Evolutionary conservation across 495 filamentous ascomycete species (phyloP).

Genomic region (Penicillium odoratum): DNA sequence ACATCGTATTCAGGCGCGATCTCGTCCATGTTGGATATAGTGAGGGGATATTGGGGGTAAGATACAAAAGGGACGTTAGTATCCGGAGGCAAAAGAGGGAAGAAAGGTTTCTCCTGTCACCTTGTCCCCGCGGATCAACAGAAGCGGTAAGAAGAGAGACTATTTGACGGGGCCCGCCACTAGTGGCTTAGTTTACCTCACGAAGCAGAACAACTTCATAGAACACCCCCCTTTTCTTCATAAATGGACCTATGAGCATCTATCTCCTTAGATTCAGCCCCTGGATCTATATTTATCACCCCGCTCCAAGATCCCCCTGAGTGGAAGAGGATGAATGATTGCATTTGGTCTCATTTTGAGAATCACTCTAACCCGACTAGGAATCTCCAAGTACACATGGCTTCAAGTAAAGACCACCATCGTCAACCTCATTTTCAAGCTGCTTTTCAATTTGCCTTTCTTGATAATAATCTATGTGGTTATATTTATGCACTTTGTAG

Average conservation of each 20-base stretch:
- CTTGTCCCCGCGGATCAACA: slow-evolving; percentile 34
- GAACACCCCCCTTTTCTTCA: neutral
- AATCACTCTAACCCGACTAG: no score
- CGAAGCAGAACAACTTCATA: neutral
- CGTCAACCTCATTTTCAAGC: no score
- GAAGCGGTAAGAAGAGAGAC: slow-evolving; percentile 35
- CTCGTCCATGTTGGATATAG: slow-evolving; percentile 73
- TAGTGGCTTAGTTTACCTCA: slow-evolving; percentile 24
- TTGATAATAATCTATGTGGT: no score
- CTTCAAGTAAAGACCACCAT: no score
- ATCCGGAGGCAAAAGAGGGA: slow-evolving; percentile 18
- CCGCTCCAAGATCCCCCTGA: slow-evolving; percentile 2
- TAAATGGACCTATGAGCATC: neutral
- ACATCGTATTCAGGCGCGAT: slow-evolving; percentile 97
- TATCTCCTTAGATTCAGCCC: neutral
- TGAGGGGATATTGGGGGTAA: slow-evolving; percentile 8
- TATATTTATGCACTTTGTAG: no score
- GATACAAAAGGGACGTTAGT: slow-evolving; percentile 17
- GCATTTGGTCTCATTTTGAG: neutral
- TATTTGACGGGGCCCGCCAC: slow-evolving; percentile 33
- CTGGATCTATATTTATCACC: slow-evolving; percentile 3
- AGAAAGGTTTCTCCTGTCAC: slow-evolving; percentile 20
- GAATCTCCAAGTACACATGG: no score
- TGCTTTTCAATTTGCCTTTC: no score
- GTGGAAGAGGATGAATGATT: neutral